Evolutionary conservation across 805 yeast genomes (phyloP), one percentile per base, ranked within the genome.

Genomic region (Helenozyma rhizophorensis): DNA sequence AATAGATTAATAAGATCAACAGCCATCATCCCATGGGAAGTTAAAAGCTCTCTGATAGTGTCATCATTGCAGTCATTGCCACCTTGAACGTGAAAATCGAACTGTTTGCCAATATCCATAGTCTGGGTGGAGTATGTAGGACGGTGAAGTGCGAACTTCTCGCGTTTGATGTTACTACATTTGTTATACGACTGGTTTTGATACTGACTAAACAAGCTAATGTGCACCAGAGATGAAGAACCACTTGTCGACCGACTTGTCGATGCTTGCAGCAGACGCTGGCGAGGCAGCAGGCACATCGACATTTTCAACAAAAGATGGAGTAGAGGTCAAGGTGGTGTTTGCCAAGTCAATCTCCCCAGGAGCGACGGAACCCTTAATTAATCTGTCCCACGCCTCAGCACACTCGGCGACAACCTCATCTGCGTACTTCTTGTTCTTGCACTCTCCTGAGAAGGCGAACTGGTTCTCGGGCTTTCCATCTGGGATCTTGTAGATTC

Each of bases 211-310:
- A 24, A 14, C 12, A 23, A 37, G 26, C 53, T 62, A 66, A 50
- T 66, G 71, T 43, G 83, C 80, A 68, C 90, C 93, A 40, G 90
- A 86, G 59, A 90, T 90, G 80, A 79, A 90, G 78, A 93, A 90
- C 98, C 98, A 90, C 72, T 90, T 90, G 77, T 90, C 97, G 60
- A 90, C 71, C 36, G 96, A 86, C 68, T 84, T 78, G 74, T 90
- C 98, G 62, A 93, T 86, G 65, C 96, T 95, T 45, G 95, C 96
- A 60, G 89, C 88, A 45, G 89, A 75, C 47, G 69, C 62, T 47
- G 83, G 77, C 50, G 76, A 53, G 52, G 85, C 94, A 37, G 75
- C 73, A 50, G 96, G 94, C 38, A 86, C 58, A 37, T 64, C 71
- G 34, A 74, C 57, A 32, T 50, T 38, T 30, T 47, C 70, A 27